phyloP scores from a whole-genome alignment of 169 alveolate genomes.

The Plasmodium reichenowi region DNA sequence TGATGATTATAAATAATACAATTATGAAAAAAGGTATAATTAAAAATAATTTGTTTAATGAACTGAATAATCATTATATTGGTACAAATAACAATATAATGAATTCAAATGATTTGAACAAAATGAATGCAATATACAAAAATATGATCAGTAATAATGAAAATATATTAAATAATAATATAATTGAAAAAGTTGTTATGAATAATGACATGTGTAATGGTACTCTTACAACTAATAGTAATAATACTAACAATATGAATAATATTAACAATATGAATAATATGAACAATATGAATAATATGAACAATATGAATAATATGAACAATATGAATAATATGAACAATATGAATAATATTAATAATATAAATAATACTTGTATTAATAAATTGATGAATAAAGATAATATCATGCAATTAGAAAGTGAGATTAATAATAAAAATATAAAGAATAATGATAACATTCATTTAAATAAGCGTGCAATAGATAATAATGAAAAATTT shows the following conservation, averaged over 20 bases:
- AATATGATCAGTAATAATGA: constrained; percentile 12
- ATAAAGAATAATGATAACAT: background rate
- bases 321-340: background rate
- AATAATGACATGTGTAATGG: background rate
- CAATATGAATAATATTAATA: background rate
- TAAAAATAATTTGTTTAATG: constrained; percentile 13
- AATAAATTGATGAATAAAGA: constrained; percentile 4
- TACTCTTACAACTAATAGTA: background rate
- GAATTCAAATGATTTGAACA: background rate
- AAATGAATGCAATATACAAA: background rate
- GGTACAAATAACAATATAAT: background rate
- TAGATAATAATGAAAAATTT: background rate
- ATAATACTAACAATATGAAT: background rate
- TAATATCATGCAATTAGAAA: background rate
- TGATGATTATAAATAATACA: constrained; percentile 27
- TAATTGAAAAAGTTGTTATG: background rate
- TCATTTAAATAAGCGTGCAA: background rate
- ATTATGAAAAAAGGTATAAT: constrained; percentile 2
- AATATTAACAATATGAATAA: background rate
- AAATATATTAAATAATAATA: background rate
- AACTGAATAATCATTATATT: constrained; percentile 11
- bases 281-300: background rate
- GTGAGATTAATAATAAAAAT: background rate
- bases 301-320: background rate
- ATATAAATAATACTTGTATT: background rate